A percentile compares a stretch with the other conserved stretches of the same genome.
Evolutionary conservation across 1,139 yeast species (phyloP).

Genomic region (Hyphopichia fennica): DNA sequence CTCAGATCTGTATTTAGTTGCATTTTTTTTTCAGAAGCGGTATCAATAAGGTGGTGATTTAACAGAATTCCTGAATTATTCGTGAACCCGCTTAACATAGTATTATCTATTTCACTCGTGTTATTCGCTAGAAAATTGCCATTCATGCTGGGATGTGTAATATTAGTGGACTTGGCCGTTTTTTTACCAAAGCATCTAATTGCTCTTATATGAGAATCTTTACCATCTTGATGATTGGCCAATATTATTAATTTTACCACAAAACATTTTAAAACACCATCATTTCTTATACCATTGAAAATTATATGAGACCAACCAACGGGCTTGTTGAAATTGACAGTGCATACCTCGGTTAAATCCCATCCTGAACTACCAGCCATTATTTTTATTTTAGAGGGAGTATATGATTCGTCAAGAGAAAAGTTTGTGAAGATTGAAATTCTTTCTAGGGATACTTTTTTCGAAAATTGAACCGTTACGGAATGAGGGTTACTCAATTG

Average conservation of each 20-base stretch:
- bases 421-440: constrained; percentile 71
- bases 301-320: constrained; percentile 83
- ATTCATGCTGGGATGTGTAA: constrained; percentile 1
- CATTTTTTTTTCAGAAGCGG: constrained; percentile 5
- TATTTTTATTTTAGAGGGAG: constrained; percentile 73
- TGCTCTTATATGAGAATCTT: constrained; percentile 88
- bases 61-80: constrained; percentile 30
- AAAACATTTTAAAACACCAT: constrained; percentile 69
- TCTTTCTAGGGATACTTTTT: constrained; percentile 68
- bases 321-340: constrained; percentile 67
- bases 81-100: constrained; percentile 19
- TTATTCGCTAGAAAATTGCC: neutral
- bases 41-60: constrained; percentile 13
- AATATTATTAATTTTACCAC: constrained; percentile 67
- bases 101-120: constrained; percentile 16
- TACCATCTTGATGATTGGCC: constrained; percentile 93
- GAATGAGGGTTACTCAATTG: constrained; percentile 76
- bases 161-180: constrained; percentile 9
- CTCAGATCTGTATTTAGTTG: constrained; percentile 6
- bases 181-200: constrained; percentile 48
- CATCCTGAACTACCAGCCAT: constrained; percentile 86
- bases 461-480: constrained; percentile 78
- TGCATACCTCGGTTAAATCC: constrained; percentile 75
- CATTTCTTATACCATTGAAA: constrained; percentile 60
- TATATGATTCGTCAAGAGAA: constrained; percentile 82